A percentile compares a stretch with the other conserved stretches of the same genome.
These are phyloP conservation scores for Ganoderma leucocontextum DNA, from an alignment of 1,284 basidiomycete genomes.

Conservation along the genomic window DNA sequence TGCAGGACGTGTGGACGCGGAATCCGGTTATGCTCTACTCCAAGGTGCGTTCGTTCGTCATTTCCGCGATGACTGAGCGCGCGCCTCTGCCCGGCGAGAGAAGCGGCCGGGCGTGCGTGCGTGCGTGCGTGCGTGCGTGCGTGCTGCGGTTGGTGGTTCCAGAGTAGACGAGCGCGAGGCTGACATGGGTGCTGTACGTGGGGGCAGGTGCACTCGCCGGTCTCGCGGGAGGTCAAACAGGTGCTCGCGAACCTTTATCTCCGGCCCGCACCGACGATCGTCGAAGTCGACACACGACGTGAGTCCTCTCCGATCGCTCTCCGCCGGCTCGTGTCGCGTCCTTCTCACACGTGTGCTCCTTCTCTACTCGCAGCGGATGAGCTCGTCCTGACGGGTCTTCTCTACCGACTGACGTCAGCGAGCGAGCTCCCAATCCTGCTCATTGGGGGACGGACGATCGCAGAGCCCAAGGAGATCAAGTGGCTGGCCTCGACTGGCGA, in stretches of 20 bases:
- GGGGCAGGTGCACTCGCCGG: constrained; percentile 64
- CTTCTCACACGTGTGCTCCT: constrained; percentile 12
- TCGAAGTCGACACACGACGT: constrained; percentile 80
- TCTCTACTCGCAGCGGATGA: constrained; percentile 49
- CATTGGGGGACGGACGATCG: constrained; percentile 67
- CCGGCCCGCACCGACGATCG: constrained; percentile 70
- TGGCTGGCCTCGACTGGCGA: constrained; percentile 58
- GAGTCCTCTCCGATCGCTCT: constrained; percentile 35
- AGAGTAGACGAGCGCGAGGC: constrained; percentile 7
- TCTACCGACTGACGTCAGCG: constrained; percentile 63
- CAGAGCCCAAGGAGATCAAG: constrained; percentile 64
- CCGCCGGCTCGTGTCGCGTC: background rate
- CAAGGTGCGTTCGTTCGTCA: constrained; percentile 58
- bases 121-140: background rate
- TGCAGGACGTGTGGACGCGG: constrained; percentile 62
- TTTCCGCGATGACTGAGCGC: constrained; percentile 3
- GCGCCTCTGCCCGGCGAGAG: background rate
- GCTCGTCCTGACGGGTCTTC: constrained; percentile 52
- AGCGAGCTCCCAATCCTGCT: constrained; percentile 75
- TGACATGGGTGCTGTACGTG: background rate
- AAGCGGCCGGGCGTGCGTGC: background rate
- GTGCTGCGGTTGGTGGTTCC: background rate
- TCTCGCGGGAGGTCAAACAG: constrained; percentile 73
- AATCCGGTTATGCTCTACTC: constrained; percentile 84
- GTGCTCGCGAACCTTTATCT: constrained; percentile 69